These are phyloP conservation scores for Lodderomyces parapsilosis DNA, from an alignment of 1,139 yeast species.

Conservation along the genomic window DNA sequence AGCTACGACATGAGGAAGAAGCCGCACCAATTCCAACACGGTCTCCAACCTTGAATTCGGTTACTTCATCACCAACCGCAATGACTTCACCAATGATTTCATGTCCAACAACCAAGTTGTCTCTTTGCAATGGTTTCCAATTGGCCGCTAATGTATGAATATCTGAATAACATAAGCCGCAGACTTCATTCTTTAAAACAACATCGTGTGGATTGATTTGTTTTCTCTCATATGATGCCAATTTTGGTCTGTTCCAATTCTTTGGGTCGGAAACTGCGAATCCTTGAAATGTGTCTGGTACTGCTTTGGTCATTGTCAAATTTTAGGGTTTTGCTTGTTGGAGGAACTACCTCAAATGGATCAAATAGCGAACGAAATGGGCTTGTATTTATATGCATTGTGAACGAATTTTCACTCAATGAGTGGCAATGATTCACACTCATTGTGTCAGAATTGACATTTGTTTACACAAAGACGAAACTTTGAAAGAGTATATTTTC, in stretches of 20 bases:
- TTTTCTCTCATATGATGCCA: conserved; percentile 40
- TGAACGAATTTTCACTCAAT: neutral
- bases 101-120: conserved; percentile 39
- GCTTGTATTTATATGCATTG: neutral
- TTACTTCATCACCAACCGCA: conserved; percentile 49
- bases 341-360: too few relatives aligned
- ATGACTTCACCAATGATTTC: conserved; percentile 58
- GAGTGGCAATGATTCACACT: neutral
- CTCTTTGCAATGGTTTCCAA: conserved; percentile 32
- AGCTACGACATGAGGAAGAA: conserved; percentile 45
- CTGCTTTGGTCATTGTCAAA: conserved; percentile 4
- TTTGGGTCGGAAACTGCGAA: conserved; percentile 38
- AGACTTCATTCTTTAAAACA: conserved; percentile 44
- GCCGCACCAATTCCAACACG: conserved; percentile 65
- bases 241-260: conserved; percentile 45
- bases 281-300: conserved; percentile 43
- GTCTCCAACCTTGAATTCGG: conserved; percentile 50
- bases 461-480: neutral
- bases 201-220: conserved; percentile 39
- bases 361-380: too few relatives aligned
- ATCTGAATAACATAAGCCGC: conserved; percentile 68
- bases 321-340: too few relatives aligned
- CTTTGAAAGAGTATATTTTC: neutral
- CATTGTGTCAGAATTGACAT: neutral
- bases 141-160: conserved; percentile 48